Base-by-base conservation (phyloP, 1,284 basidiomycete genomes). In the Papiliotrema fonsecae region DNA sequence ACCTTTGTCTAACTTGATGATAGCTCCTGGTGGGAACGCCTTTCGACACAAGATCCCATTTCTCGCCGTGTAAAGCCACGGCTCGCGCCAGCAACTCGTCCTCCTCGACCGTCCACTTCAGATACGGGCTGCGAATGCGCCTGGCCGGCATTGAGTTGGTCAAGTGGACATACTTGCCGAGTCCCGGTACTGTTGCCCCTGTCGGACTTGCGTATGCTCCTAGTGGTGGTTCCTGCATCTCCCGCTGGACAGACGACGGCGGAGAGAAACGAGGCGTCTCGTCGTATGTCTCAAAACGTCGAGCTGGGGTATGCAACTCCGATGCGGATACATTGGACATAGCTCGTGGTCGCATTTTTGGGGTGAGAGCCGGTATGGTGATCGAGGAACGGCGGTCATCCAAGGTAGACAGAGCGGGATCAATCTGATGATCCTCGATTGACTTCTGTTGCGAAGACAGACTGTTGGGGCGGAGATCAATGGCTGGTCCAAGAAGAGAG, bases 91-190 rank as follows among this genome's bases (percentile, higher is more conserved):
- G 59, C 10, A 73, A 60, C 50, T 71, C 70, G 41, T 73, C 70
- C 67, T 72, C 70, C 45, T 72, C 70, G 24, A 64, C 61, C 3
- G 70, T 69, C 70, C 70, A 72, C 49, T 72, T 72, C 22, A 72
- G 53, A 49, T 72, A 72, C 3, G 70, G 68, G 22, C 60, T 63
- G 19, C 70, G 51, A n/a, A 68, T 56, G 30, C 70, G 56, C 19
- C 66, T 58, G 2, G 66, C 62, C 4, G 67, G 68, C 51, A 69
- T 63, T 9, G 55, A 58, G 48, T 62, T 66, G 14, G 64, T 61
- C 42, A 70, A 51, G 47, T 72, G 70, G 19, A 67, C 67, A 54
- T 70, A 70, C 49, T 65, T 70, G 43, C 70, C 68, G 18, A 72
- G 51, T 30, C 70, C 70, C 1, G 70, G 70, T 14, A 72, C 68